Evolutionary conservation across 1,139 yeast genomes (phyloP).

Genomic region (Casaregolazyma suthepensis): DNA sequence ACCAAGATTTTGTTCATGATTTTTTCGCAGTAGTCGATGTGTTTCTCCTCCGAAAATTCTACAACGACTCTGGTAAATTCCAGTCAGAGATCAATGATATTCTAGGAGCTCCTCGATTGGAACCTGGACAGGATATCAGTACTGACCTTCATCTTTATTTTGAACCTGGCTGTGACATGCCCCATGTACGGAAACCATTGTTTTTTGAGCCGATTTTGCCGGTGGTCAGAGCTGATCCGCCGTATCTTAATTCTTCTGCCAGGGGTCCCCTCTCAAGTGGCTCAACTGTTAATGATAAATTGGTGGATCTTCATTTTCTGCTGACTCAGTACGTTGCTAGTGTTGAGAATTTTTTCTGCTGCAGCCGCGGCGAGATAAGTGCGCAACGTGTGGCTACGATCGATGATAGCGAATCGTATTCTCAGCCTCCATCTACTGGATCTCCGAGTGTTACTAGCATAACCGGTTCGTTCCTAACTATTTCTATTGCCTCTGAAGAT

Average conservation of each 20-base stretch:
- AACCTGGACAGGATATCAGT: background rate
- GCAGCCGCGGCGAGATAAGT: background rate
- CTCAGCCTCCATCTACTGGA: background rate
- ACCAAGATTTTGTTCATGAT: background rate
- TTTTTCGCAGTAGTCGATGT: background rate
- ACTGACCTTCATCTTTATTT: too few relatives aligned
- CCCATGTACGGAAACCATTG: background rate
- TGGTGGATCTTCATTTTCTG: background rate
- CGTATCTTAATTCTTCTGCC: background rate
- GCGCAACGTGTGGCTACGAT: background rate
- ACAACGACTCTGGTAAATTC: background rate
- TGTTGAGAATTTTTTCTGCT: background rate
- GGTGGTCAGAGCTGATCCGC: background rate
- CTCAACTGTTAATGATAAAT: background rate
- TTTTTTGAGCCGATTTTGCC: background rate
- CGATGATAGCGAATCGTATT: background rate
- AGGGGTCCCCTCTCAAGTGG: background rate
- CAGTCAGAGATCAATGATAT: background rate
- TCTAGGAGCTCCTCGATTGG: background rate
- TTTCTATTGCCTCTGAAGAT: background rate
- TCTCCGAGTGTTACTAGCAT: background rate
- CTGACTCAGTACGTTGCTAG: background rate
- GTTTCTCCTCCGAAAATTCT: background rate
- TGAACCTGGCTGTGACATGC: too few relatives aligned
- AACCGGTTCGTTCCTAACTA: background rate